These are phyloP conservation scores for Elsinoe batatas DNA, from an alignment of 2,329 filamentous ascomycete genomes.

Conservation along the genomic window DNA sequence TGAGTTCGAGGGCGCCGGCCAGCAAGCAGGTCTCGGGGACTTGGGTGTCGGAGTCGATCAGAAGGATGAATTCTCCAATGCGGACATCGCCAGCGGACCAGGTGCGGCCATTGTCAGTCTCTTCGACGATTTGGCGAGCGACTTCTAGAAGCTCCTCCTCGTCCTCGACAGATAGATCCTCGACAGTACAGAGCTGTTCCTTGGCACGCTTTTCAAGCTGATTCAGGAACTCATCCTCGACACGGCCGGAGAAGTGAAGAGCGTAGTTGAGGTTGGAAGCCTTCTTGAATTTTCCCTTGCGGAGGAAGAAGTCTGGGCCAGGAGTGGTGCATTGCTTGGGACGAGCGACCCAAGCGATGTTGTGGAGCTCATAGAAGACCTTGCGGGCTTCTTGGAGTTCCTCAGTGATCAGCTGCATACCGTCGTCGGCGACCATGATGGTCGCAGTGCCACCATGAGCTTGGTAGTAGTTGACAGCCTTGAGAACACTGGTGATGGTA, in stretches of 20 bases:
- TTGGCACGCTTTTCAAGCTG: conserved; percentile 50
- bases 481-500: conserved; percentile 29
- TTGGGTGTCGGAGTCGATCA: conserved; percentile 65
- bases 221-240: conserved; percentile 57
- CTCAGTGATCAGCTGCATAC: conserved; percentile 49
- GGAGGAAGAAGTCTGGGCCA: conserved; percentile 34
- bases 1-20: conserved; percentile 67
- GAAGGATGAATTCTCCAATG: conserved; percentile 60
- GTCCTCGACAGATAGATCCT: conserved; percentile 29
- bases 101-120: conserved; percentile 50
- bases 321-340: conserved; percentile 43
- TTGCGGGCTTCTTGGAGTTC: conserved; percentile 34
- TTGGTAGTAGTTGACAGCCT: conserved; percentile 41
- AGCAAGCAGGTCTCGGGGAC: conserved; percentile 62
- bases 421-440: conserved; percentile 59
- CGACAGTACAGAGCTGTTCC: conserved; percentile 11
- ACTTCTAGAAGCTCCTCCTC: conserved; percentile 53
- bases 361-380: conserved; percentile 41
- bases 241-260: conserved; percentile 51
- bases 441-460: conserved; percentile 52
- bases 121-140: conserved; percentile 52
- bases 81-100: conserved; percentile 69
- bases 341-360: conserved; percentile 40
- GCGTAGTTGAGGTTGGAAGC: conserved; percentile 65
- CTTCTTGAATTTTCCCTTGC: conserved; percentile 48